Conservation (phyloP, 1,284 basidiomycete species). For the Lentinula novae-zelandiae region DNA sequence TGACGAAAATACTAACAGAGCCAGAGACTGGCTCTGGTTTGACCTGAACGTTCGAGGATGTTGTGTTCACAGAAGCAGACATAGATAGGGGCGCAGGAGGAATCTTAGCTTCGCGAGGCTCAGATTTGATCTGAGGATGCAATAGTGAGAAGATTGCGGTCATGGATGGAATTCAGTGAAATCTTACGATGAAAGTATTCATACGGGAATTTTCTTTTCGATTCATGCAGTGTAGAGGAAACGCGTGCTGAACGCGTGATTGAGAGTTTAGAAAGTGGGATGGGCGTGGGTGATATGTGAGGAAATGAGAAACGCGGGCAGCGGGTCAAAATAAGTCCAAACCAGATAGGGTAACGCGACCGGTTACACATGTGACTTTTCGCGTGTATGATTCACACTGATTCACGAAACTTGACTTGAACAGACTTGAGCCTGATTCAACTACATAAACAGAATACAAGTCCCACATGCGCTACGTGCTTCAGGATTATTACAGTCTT, state of each 20-base stretch:
- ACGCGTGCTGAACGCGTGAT: conserved; percentile 7
- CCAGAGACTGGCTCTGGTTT: conserved; percentile 13
- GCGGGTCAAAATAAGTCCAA: too few relatives aligned
- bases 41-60: conserved; percentile 1
- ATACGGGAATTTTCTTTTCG: background rate
- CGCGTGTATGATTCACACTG: background rate
- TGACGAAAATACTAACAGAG: background rate
- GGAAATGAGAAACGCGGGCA: too few relatives aligned
- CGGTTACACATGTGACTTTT: background rate
- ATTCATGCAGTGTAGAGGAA: background rate
- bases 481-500: conserved; percentile 30
- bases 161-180: background rate
- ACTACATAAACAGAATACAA: too few relatives aligned
- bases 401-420: too few relatives aligned
- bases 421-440: too few relatives aligned
- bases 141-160: background rate
- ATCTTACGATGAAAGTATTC: background rate
- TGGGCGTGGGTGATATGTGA: background rate
- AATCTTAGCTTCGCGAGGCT: conserved; percentile 32
- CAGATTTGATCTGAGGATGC: conserved; percentile 33
- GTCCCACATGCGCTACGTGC: too few relatives aligned
- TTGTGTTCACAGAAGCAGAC: conserved; percentile 15
- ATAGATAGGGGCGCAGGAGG: conserved; percentile 23
- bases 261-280: background rate
- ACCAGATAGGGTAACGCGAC: background rate